These are phyloP conservation scores for Pichia sp. DNA, from an alignment of 1,139 yeast species.

Conservation along the genomic window DNA sequence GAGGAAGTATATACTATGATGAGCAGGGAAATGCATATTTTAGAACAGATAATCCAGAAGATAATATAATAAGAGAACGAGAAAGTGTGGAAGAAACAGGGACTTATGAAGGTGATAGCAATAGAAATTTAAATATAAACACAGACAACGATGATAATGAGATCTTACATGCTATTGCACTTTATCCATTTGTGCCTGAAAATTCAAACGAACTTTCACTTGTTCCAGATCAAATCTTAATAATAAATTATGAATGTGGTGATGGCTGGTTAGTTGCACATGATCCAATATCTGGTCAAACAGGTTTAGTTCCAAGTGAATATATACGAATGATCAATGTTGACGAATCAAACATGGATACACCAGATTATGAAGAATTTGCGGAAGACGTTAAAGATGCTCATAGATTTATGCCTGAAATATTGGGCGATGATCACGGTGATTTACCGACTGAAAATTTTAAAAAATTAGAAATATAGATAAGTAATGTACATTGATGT, in stretches of 20 bases:
- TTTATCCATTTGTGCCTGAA: slow-evolving; percentile 87
- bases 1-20: neutral
- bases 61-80: neutral
- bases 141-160: slow-evolving; percentile 16
- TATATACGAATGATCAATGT: slow-evolving; percentile 57
- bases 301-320: slow-evolving; percentile 94
- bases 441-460: neutral
- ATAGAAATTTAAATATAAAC: neutral
- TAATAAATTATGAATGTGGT: slow-evolving; percentile 88
- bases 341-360: neutral
- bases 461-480: slow-evolving; percentile 3
- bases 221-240: slow-evolving; percentile 73
- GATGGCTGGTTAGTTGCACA: slow-evolving; percentile 98
- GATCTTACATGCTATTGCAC: slow-evolving; percentile 46
- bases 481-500: neutral
- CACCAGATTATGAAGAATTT: slow-evolving; percentile 4
- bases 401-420: slow-evolving; percentile 13
- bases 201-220: slow-evolving; percentile 86
- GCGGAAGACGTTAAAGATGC: slow-evolving; percentile 12
- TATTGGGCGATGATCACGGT: slow-evolving; percentile 36
- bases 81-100: neutral
- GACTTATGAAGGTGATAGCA: neutral
- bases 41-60: neutral
- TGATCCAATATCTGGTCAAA: slow-evolving; percentile 68
- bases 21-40: neutral